phyloP scores from a whole-genome alignment of 257 asterid species.

The Solanum chiquidenum region DNA sequence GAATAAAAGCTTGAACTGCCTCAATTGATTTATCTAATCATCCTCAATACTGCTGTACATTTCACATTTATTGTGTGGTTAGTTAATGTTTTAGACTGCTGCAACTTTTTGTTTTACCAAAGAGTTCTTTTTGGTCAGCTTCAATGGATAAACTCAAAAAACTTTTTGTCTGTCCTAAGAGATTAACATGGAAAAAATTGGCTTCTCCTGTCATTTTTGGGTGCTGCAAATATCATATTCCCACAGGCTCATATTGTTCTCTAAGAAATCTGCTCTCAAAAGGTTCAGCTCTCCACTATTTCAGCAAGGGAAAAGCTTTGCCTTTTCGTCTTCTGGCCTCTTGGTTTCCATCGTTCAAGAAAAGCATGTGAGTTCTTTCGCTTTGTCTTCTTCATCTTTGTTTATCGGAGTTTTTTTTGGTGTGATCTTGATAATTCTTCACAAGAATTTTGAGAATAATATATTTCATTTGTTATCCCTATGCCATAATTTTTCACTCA shows the following conservation, averaged over 20 bases:
- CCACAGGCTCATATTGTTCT: background rate
- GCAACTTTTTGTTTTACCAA: background rate
- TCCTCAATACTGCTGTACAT: background rate
- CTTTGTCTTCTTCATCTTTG: background rate
- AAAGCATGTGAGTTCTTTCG: background rate
- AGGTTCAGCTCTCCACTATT: background rate
- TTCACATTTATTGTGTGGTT: background rate
- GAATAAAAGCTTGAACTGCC: background rate
- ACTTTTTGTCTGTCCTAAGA: background rate
- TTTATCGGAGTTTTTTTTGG: background rate
- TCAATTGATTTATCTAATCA: background rate
- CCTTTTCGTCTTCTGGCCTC: background rate
- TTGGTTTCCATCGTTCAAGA: background rate
- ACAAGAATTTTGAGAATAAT: background rate
- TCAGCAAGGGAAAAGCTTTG: background rate
- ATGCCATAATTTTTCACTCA: background rate
- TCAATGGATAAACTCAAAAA: background rate
- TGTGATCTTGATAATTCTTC: background rate
- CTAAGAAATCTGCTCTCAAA: background rate
- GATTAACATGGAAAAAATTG: background rate
- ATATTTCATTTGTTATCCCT: background rate
- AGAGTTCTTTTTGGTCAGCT: background rate
- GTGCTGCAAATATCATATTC: background rate
- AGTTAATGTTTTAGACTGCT: background rate
- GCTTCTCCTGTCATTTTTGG: background rate